Evolutionary conservation across 331 rosid species (phyloP), one percentile per base, ranked within the genome.

Genomic region (Cucumis variabilis): DNA sequence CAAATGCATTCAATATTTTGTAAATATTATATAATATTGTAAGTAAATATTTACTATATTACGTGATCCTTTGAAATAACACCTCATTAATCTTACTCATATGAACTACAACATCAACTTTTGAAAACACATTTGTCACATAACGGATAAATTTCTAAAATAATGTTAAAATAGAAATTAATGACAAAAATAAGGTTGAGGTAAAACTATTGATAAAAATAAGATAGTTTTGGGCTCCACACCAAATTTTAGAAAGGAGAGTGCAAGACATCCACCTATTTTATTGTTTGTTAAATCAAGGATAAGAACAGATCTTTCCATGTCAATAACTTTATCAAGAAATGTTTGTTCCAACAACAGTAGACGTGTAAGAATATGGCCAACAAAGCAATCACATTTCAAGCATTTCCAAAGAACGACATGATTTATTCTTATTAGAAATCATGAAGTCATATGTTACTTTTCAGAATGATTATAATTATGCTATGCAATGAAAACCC

Each of bases 241-340:
- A n/a, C n/a, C n/a, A n/a, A n/a, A n/a, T n/a, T n/a, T n/a, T n/a
- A 37, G 19, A 41, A 86, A 83, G 82, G 28, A 13, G 55, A 58
- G 62, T 11, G 44, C 79, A 73, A 60, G 77, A 48, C 76, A 81
- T 50, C 44, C 89, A 96, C 98, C 99, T 83, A 97, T 96, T 89
- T 94, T 95, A 90, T 97, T 96, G 87, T 92, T 94, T 0, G 96
- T 97, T 71, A 97, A 87, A 89, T 97, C 99, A 86, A 97, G 98
- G 67, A 98, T 93, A 46, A 95, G 96, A 20, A 96, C 96, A 23
- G 96, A 90, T 90, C 94, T 92, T 65, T 94, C 99, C 89, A 96
- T 74, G 70, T 92, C 94, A 79, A 96, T 91, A 92, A 97, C 91
- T 90, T 92, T 99, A 86, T 86, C 95, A 2, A 99, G 99, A 92